Percentiles rank a stretch among this genome's conserved stretches.
phyloP scores from a whole-genome alignment of 495 filamentous ascomycete genomes.

The Aspergillus coremiiformis region DNA sequence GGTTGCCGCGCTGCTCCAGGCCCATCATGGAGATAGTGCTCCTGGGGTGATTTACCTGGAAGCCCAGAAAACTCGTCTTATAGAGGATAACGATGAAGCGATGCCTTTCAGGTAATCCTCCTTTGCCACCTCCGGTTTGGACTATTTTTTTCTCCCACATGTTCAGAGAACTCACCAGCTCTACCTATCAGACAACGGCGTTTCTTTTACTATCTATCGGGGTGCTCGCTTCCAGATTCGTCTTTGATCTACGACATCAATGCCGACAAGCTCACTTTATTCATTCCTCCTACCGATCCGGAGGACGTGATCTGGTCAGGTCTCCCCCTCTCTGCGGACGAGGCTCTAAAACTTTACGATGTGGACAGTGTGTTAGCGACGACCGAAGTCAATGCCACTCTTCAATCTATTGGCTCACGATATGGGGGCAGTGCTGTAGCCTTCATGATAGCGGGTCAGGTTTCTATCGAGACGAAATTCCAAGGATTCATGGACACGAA shows the following conservation, averaged over 20 bases:
- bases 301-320: constrained; percentile 95
- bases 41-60: constrained; percentile 68
- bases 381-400: constrained; percentile 59
- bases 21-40: constrained; percentile 22
- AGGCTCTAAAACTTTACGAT: constrained; percentile 71
- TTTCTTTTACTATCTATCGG: constrained; percentile 91
- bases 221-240: constrained; percentile 75
- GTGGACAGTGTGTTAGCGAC: constrained; percentile 69
- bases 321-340: constrained; percentile 66
- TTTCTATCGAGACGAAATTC: constrained; percentile 58
- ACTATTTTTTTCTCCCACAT: neutral
- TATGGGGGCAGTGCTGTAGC: constrained; percentile 45
- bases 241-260: constrained; percentile 74
- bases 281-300: constrained; percentile 82
- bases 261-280: constrained; percentile 68
- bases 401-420: constrained; percentile 41
- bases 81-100: constrained; percentile 77
- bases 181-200: constrained; percentile 63
- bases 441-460: constrained; percentile 64
- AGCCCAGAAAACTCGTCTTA: constrained; percentile 65
- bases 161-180: constrained; percentile 2
- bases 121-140: neutral
- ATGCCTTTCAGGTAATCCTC: constrained; percentile 62
- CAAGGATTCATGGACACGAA: constrained; percentile 56
- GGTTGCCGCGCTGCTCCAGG: constrained; percentile 65